Conservation (phyloP, 179 eudicot species). For the Gypsophila paniculata region DNA sequence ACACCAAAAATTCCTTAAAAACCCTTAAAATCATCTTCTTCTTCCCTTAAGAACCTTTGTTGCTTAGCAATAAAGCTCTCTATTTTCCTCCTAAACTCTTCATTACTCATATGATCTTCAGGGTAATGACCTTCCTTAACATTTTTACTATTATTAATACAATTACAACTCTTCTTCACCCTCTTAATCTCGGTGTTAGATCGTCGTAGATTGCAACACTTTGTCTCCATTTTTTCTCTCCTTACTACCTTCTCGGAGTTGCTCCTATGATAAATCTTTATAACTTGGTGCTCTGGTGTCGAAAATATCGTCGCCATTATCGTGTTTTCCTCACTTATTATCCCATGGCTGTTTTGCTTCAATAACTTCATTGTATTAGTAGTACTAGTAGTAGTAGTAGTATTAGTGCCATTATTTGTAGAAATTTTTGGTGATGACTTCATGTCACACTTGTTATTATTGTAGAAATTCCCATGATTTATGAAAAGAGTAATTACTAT, state of each 20-base stretch:
- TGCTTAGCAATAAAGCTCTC: slow-evolving; percentile 87
- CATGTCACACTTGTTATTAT: slow-evolving; percentile 5
- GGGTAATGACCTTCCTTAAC: slow-evolving; percentile 21
- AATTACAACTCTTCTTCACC: slow-evolving; percentile 17
- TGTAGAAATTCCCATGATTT: slow-evolving; percentile 37
- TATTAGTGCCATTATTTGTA: background rate
- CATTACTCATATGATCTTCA: slow-evolving; percentile 75
- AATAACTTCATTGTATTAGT: slow-evolving; percentile 8
- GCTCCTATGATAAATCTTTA: slow-evolving; percentile 46
- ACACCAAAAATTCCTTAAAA: slow-evolving; percentile 3
- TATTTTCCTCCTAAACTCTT: slow-evolving; percentile 68
- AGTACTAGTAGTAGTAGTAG: background rate
- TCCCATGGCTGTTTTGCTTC: slow-evolving; percentile 15
- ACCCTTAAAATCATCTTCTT: slow-evolving; percentile 49
- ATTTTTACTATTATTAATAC: slow-evolving; percentile 2
- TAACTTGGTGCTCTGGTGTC: slow-evolving; percentile 20
- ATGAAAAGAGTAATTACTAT: slow-evolving; percentile 56
- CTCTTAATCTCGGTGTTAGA: slow-evolving; percentile 45
- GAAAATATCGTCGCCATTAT: slow-evolving; percentile 25
- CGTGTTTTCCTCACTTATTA: slow-evolving; percentile 19
- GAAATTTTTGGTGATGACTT: slow-evolving; percentile 10
- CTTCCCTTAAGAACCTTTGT: slow-evolving; percentile 69
- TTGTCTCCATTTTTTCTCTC: slow-evolving; percentile 18
- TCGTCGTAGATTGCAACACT: slow-evolving; percentile 38
- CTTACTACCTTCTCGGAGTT: slow-evolving; percentile 44